Evolutionary conservation across 495 filamentous ascomycete species (phyloP).

Genomic region (Aspergillus taichungensis): DNA sequence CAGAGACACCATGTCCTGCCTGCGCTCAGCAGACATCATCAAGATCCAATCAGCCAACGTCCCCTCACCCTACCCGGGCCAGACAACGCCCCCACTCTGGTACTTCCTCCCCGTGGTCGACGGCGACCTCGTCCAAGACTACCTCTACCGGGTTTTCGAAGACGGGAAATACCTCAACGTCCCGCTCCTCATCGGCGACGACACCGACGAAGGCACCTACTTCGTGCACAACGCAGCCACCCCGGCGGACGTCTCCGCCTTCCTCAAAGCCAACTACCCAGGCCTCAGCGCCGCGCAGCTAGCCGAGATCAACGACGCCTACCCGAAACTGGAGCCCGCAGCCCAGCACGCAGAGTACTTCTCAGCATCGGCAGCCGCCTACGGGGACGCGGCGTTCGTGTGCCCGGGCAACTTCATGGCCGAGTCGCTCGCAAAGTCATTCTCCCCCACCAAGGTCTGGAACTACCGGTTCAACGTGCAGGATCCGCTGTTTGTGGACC

Average conservation of each 20-base stretch:
- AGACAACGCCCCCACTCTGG: slow-evolving; percentile 27
- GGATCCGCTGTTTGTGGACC: slow-evolving; percentile 32
- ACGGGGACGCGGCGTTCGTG: slow-evolving; percentile 59
- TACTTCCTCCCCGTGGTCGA: slow-evolving; percentile 52
- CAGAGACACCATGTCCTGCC: slow-evolving; percentile 41
- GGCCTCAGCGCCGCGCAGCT: slow-evolving; percentile 42
- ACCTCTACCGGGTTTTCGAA: slow-evolving; percentile 45
- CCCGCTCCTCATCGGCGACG: slow-evolving; percentile 55
- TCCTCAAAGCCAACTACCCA: slow-evolving; percentile 55
- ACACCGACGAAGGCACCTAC: slow-evolving; percentile 55
- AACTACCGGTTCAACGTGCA: slow-evolving; percentile 58
- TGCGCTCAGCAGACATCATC: slow-evolving; percentile 41
- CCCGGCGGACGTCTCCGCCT: slow-evolving; percentile 37
- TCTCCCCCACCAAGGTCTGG: slow-evolving; percentile 30
- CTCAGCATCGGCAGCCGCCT: slow-evolving; percentile 47
- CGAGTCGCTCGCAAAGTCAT: slow-evolving; percentile 33
- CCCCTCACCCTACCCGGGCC: slow-evolving; percentile 40
- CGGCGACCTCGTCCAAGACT: slow-evolving; percentile 42
- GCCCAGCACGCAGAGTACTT: slow-evolving; percentile 42
- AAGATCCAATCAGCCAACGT: slow-evolving; percentile 41
- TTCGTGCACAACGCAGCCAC: slow-evolving; percentile 45
- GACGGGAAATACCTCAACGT: slow-evolving; percentile 50
- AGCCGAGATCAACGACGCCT: slow-evolving; percentile 44
- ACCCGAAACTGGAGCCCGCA: slow-evolving; percentile 37
- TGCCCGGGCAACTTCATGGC: slow-evolving; percentile 42